Evolutionary conservation across 768 basidiomycete genomes (phyloP), one percentile per base, ranked within the genome.

Genomic region (Auriculariales sp.): DNA sequence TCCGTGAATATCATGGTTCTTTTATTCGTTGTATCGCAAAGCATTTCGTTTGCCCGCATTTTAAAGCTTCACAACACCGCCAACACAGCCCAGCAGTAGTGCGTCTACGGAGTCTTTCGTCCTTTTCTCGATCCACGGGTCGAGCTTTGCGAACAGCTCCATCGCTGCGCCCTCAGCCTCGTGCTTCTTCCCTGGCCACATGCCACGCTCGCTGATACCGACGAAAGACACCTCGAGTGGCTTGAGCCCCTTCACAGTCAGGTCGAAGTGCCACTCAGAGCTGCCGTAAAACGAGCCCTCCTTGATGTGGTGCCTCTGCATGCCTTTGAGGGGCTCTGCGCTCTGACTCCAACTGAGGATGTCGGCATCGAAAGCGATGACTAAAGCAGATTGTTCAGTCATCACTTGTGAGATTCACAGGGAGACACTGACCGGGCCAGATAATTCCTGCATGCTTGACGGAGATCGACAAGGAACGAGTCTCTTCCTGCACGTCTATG

Each of bases 281-380:
- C 73, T 72, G 1, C 81, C 83, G 56, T 88, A 89, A 62, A 86
- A 89, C 2, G 91, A 90, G 0, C 78, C 89, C 61, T 93, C 89
- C 60, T 91, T 95, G 66, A 97, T 76, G 57, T 91, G 87, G 59
- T 98, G 94, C 6, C 91, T 74, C 5, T 74, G 75, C 55, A 72
- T 68, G 50, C 86, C 83, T 48, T 77, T 64, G 0, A 89, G 87
- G 1, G 94, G 91, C 49, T 78, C 75, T 53, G 80, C 69, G 54
- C 89, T 84, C 31, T 92, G 69, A 14, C 77, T 79, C 93, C 93
- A 97, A 48, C 74, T 64, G 6, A 93, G 62, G 12, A 97, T 87
- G 52, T 93, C 83, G 0, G 89, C 93, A 46, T 93, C 85, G 59
- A 98, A 95, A 0, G 91, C 84, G 49, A 98, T 74, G 3, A 86